Percentiles rank a stretch among this genome's conserved stretches.
Evolutionary conservation across 345 rosid species (phyloP).

Genomic region (Diplotaxis tenuifolia): DNA sequence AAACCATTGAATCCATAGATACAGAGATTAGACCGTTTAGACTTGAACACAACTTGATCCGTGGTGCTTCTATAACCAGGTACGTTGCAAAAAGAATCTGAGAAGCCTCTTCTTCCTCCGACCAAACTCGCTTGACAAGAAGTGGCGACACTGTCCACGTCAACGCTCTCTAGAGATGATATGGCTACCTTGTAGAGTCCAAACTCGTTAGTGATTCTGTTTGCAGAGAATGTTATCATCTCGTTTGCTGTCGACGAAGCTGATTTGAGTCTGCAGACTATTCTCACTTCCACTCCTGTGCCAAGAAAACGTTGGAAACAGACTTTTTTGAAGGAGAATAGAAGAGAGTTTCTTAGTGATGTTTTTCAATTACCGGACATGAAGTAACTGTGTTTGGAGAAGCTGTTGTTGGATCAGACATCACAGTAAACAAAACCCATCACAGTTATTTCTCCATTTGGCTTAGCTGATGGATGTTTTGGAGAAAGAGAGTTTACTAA

Average conservation of each 20-base stretch:
- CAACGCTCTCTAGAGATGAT: constrained; percentile 77
- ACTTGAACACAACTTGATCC: constrained; percentile 64
- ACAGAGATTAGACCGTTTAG: constrained; percentile 64
- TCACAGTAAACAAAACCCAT: constrained; percentile 96
- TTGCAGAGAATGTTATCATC: constrained; percentile 63
- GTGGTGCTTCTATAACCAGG: constrained; percentile 79
- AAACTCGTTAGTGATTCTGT: constrained; percentile 73
- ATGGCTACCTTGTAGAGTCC: constrained; percentile 78
- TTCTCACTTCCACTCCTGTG: constrained; percentile 79
- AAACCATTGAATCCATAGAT: constrained; percentile 71
- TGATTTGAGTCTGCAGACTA: constrained; percentile 76
- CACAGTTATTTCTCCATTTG: constrained; percentile 55
- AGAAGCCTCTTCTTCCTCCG: constrained; percentile 44
- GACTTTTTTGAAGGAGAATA: not conserved
- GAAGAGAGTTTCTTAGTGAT: not conserved
- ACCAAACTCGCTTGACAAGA: constrained; percentile 73
- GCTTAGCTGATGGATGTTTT: constrained; percentile 33
- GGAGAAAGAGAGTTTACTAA: constrained; percentile 37
- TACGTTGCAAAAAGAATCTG: constrained; percentile 59
- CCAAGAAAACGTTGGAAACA: constrained; percentile 10
- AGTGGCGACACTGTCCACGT: constrained; percentile 52
- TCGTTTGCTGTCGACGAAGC: constrained; percentile 57
- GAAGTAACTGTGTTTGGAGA: constrained; percentile 95
- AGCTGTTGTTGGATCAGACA: constrained; percentile 91
- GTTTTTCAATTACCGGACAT: constrained; percentile 54